These are phyloP conservation scores for Colletotrichum sp. DNA, from an alignment of 2,329 filamentous ascomycete species.

Conservation along the genomic window DNA sequence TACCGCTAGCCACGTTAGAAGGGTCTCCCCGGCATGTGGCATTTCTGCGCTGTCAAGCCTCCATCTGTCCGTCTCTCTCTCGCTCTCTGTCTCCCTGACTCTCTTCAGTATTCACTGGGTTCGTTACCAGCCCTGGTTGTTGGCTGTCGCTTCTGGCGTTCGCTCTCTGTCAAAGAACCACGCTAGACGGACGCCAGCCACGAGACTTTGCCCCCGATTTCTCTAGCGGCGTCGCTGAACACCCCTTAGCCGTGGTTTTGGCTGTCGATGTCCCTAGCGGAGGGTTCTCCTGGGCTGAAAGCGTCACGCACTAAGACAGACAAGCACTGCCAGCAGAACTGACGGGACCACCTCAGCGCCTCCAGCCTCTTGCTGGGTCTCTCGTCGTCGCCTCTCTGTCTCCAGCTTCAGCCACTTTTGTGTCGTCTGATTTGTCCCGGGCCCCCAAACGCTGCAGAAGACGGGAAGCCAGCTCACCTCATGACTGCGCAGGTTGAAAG, in stretches of 20 bases:
- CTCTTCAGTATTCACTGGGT: not conserved
- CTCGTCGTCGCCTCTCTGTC: not conserved
- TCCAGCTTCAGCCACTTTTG: not conserved
- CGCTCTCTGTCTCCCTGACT: not conserved
- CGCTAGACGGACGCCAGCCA: not conserved
- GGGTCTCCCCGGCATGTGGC: constrained; percentile 7
- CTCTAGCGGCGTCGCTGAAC: not conserved
- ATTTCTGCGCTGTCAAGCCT: constrained; percentile 10
- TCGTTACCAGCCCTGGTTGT: not conserved
- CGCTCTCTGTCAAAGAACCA: not conserved
- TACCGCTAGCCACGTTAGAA: constrained; percentile 12
- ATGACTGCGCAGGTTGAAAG: not conserved
- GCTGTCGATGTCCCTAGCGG: not conserved
- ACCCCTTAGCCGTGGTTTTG: not conserved
- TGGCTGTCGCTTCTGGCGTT: constrained; percentile 2
- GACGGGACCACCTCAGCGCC: not conserved
- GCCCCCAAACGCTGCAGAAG: not conserved
- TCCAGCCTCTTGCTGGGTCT: not conserved
- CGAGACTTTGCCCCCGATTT: not conserved
- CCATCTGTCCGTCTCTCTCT: not conserved
- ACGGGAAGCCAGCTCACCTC: not conserved
- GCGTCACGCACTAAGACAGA: not conserved
- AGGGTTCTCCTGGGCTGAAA: constrained; percentile 3
- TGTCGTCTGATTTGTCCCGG: not conserved
- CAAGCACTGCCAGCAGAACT: not conserved